A percentile compares a stretch with the other conserved stretches of the same genome.
Conservation (phyloP, 768 basidiomycete genomes). For the Leucosporidium yakuticum region DNA sequence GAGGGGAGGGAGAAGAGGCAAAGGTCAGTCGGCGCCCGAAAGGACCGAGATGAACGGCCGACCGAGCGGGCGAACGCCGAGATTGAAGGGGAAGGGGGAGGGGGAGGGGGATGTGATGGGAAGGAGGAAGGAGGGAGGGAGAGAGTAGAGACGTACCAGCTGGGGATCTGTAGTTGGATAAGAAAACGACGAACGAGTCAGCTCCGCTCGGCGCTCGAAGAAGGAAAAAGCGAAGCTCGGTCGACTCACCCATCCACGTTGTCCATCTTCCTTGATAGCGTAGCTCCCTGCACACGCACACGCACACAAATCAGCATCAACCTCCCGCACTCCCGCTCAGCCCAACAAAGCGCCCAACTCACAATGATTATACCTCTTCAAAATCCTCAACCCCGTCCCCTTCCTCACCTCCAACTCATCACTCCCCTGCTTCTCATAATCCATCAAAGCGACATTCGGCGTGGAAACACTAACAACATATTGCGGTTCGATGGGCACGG, state of each 20-base stretch:
- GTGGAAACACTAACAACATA: slow-evolving; percentile 97
- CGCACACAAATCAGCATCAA: not conserved
- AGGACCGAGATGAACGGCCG: too few relatives aligned
- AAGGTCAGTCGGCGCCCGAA: too few relatives aligned
- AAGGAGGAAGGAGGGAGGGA: not conserved
- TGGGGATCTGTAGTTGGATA: not conserved
- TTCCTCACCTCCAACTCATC: slow-evolving; percentile 86
- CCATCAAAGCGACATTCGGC: slow-evolving; percentile 93
- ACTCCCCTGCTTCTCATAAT: slow-evolving; percentile 86
- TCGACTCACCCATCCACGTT: slow-evolving; percentile 80
- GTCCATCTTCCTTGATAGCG: slow-evolving; percentile 88
- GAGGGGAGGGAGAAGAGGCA: too few relatives aligned
- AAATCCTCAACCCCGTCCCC: slow-evolving; percentile 81
- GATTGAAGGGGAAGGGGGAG: slow-evolving; percentile 1
- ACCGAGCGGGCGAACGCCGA: slow-evolving; percentile 22
- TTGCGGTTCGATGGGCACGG: slow-evolving; percentile 77
- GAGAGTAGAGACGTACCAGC: not conserved
- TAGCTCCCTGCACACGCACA: slow-evolving; percentile 22
- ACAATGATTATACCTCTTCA: slow-evolving; percentile 98
- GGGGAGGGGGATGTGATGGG: not conserved
- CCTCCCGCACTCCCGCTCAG: not conserved
- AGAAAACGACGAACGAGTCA: too few relatives aligned
- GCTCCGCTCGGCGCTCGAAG: not conserved
- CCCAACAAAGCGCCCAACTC: slow-evolving; percentile 60
- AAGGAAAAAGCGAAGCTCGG: not conserved